Evolutionary conservation across 164 flowering plant species (phyloP).

Genomic region (Vitis labrusca): DNA sequence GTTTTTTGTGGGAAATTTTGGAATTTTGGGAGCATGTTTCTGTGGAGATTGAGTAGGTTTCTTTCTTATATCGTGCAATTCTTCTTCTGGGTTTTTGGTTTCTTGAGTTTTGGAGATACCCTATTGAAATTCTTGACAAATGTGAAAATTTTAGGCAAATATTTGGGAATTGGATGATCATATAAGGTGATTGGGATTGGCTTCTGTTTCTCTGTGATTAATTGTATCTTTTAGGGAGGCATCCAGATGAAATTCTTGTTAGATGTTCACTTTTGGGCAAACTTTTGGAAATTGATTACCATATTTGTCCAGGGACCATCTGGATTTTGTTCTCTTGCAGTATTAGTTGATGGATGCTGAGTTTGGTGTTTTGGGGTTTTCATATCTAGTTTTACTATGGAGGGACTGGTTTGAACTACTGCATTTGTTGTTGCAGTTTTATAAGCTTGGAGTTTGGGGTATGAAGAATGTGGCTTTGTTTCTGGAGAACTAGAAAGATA

Average conservation of each 20-base stretch:
- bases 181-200: not conserved
- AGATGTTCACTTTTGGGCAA: not conserved
- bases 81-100: not conserved
- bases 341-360: too few relatives aligned
- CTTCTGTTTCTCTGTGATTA: not conserved
- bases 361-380: too few relatives aligned
- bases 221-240: constrained; percentile 1
- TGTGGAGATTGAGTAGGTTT: not conserved
- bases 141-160: not conserved
- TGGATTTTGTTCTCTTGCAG: not conserved
- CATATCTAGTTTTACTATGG: too few relatives aligned
- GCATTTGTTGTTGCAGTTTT: too few relatives aligned
- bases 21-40: not conserved
- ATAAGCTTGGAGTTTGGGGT: too few relatives aligned
- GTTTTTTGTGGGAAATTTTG: not conserved
- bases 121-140: not conserved
- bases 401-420: too few relatives aligned
- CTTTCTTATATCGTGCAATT: not conserved
- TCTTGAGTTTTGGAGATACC: not conserved
- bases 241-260: constrained; percentile 3
- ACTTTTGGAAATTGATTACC: not conserved
- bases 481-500: too few relatives aligned
- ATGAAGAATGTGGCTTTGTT: too few relatives aligned
- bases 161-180: not conserved
- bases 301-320: not conserved